A percentile compares a stretch with the other conserved stretches of the same genome.
These are phyloP conservation scores for Prunus mume DNA, from an alignment of 306 rosid species.

Conservation along the genomic window DNA sequence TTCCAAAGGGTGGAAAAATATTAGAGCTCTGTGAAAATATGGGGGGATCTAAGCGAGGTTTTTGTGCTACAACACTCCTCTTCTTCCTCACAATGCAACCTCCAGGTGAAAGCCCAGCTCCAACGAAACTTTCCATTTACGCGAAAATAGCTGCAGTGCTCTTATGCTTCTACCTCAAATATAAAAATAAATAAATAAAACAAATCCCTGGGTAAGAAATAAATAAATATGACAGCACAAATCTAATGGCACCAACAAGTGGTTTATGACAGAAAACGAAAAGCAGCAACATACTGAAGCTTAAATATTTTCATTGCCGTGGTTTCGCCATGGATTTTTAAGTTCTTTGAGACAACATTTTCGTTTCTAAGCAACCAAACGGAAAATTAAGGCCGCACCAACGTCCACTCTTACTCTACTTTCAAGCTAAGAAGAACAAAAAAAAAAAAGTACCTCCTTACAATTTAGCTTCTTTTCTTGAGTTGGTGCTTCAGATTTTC, in stretches of 20 bases:
- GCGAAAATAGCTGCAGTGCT: neutral
- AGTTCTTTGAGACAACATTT: neutral
- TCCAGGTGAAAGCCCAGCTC: slow-evolving; percentile 18
- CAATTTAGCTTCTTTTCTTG: neutral
- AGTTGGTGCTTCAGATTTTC: neutral
- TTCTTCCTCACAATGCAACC: slow-evolving; percentile 27
- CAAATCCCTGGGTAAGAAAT: neutral
- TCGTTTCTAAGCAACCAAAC: neutral
- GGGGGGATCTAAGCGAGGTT: slow-evolving; percentile 32
- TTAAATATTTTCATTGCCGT: neutral
- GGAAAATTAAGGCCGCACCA: neutral
- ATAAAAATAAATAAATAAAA: neutral
- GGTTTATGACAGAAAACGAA: neutral
- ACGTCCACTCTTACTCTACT: neutral
- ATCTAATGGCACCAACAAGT: neutral
- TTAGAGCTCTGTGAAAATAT: slow-evolving; percentile 9
- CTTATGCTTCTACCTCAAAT: neutral
- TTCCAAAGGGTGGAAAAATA: slow-evolving; percentile 15
- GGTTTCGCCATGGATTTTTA: neutral
- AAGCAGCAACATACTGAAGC: neutral
- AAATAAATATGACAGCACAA: neutral
- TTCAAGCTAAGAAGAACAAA: neutral
- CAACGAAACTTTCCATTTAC: slow-evolving; percentile 31
- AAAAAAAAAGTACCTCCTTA: neutral
- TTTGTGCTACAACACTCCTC: slow-evolving; percentile 32